Base-by-base conservation (phyloP, 306 rosid genomes). In the Rosa persica region DNA sequence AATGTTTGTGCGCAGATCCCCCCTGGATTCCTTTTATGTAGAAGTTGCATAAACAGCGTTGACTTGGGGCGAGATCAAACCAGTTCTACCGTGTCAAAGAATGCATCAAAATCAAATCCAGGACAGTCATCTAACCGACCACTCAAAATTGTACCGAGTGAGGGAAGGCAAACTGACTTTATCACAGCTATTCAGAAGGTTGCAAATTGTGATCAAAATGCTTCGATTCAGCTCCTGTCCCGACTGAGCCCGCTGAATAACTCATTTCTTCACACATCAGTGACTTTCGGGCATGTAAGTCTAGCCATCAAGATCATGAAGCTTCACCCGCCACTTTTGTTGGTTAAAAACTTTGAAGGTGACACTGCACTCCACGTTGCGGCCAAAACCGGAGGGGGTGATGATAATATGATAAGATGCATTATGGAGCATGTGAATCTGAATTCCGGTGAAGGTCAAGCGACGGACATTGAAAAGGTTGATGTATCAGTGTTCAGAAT, bases 311-410 rank as follows among this genome's bases (percentile, higher is more conserved):
- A 27, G 12, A 78, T 83, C 38, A 30, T 8, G 10, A 4, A 22
- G 17, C 2, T 62, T 64, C 27, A 42, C 16, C 44, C 30, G n/a
- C 74, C 73, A 6, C 25, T 9, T 80, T 72, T 67, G 58, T 80
- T 19, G 30, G 7, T 16, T 4, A 47, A 51, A 52, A 80, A 83
- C 79, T 22, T 23, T 0, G 23, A 30, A 25, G 79, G 81, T 0
- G 76, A 80, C 69, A 64, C 79, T 1, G n/a, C 81, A 34, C 83
- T 86, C 48, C 89, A 86, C 15, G 70, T 74, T 30, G 83, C 83
- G 3, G 69, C 49, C 74, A 4, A 4, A 5, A 6, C 36, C 39
- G 68, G 78, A 60, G 38, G 8, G 17, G 17, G 6, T 60, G 66
- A 23, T 60, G 66, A 23, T 23, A 57, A 57, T 22, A 9, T 57